A percentile compares a stretch with the other conserved stretches of the same genome.
These are phyloP conservation scores for Crithidia thermophila DNA, from an alignment of 208 protist species.

Conservation along the genomic window DNA sequence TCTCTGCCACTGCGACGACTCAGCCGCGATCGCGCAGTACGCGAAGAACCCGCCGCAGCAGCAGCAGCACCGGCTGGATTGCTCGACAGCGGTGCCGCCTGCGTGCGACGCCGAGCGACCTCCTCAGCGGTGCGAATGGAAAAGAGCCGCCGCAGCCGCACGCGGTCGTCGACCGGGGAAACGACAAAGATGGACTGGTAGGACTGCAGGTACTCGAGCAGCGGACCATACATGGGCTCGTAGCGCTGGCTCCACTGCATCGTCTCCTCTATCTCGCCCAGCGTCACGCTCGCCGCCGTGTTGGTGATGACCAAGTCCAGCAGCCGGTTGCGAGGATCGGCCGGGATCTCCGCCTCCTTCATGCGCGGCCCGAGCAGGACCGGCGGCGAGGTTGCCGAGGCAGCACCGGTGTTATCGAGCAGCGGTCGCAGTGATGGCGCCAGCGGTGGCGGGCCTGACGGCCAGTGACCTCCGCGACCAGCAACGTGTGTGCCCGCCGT, in stretches of 20 bases:
- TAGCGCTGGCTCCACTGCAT: constrained; percentile 57
- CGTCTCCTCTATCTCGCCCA: constrained; percentile 44
- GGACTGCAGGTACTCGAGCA: constrained; percentile 69
- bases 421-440: background rate
- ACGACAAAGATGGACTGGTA: constrained; percentile 84
- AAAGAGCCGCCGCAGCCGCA: constrained; percentile 49
- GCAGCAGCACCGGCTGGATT: no score
- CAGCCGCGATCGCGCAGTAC: constrained; percentile 3
- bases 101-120: no score
- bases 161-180: constrained; percentile 67
- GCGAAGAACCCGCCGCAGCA: no score
- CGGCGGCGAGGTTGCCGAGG: background rate
- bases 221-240: constrained; percentile 45
- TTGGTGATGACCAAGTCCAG: constrained; percentile 65
- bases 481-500: background rate
- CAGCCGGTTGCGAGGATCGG: constrained; percentile 60
- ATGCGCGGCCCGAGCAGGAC: constrained; percentile 8
- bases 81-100: background rate
- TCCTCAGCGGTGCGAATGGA: constrained; percentile 15
- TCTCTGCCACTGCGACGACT: constrained; percentile 3
- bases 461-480: background rate
- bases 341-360: constrained; percentile 17
- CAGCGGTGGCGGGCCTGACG: background rate
- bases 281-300: constrained; percentile 41
- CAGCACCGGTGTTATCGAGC: background rate